A percentile compares a stretch with the other conserved stretches of the same genome.
These are phyloP conservation scores for Tephrocybe sp. DNA, from an alignment of 768 basidiomycete genomes.

Conservation along the genomic window DNA sequence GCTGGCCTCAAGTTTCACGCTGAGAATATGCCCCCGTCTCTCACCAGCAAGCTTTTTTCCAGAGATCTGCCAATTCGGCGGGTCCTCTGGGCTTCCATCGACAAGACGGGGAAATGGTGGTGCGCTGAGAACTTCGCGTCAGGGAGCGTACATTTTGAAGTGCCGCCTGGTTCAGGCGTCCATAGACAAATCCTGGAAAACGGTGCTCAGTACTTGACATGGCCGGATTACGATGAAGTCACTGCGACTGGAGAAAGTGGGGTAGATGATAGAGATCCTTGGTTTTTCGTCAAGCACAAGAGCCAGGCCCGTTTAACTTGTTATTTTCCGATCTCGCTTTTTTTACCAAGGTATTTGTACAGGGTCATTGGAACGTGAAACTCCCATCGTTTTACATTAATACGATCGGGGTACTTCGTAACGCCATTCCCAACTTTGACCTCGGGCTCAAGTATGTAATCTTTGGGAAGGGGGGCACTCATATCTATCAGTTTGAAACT, in stretches of 20 bases:
- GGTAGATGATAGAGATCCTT: not conserved
- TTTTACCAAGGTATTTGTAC: not conserved
- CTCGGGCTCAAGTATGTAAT: slow-evolving; percentile 4
- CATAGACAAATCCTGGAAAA: not conserved
- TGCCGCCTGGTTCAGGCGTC: not conserved
- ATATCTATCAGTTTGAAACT: slow-evolving; percentile 9
- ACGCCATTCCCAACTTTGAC: slow-evolving; percentile 2
- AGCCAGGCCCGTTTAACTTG: not conserved
- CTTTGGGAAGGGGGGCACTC: slow-evolving; percentile 10
- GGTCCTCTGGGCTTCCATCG: not conserved
- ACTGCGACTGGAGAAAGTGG: not conserved
- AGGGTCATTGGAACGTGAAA: not conserved
- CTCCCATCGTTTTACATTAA: not conserved
- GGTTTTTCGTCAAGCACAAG: not conserved
- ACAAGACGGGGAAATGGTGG: not conserved
- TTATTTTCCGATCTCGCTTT: not conserved
- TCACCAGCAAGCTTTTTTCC: not conserved
- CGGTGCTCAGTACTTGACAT: not conserved
- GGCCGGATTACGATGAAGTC: not conserved
- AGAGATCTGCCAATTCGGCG: not conserved
- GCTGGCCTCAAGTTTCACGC: not conserved
- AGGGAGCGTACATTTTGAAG: not conserved
- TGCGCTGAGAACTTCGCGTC: slow-evolving; percentile 1
- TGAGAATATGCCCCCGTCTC: slow-evolving; percentile 1
- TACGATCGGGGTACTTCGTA: not conserved